Evolutionary conservation across 2,329 filamentous ascomycete species (phyloP), one percentile per base, ranked within the genome.

Genomic region (Rugonectria rugulosa): DNA sequence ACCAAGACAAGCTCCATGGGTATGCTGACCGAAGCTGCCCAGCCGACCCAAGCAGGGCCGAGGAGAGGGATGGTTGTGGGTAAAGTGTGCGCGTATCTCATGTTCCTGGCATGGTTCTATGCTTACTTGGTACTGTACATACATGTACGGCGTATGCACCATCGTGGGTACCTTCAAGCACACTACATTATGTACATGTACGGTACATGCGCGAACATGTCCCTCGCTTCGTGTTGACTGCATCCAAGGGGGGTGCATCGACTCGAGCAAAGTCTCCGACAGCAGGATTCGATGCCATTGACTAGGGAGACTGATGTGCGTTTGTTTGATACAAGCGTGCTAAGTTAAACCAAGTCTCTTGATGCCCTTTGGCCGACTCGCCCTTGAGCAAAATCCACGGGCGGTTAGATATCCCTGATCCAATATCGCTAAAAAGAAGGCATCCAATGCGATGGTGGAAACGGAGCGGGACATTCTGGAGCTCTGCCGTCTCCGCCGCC

Each of bases 271-370:
- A 64, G 60, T 60, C 53, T 36, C 61, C 57, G 53, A 55, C 45
- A 23, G n/a, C 23, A 40, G 53, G 46, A 49, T n/a, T n/a, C n/a
- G n/a, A n/a, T 34, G 29, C 34, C 38, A 44, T 31, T 37, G 52
- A 20, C 23, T 37, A 27, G 37, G 32, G 62, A 60, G 36, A 55
- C 60, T 56, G 55, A 49, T 29, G 8, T 34, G 6, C 6, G 8
- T 56, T 55, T 44, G 59, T 44, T 58, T 57, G 51, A 54, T 56
- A 54, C 52, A 57, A 44, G 37, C 43, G 23, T 34, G 14, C 46
- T 41, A 56, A 60, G 67, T 66, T 60, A 65, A 61, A 64, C 67
- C n/a, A 64, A 64, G 61, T 42, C 64, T 58, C 64, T 61, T 52
- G 53, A n/a, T n/a, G n/a, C n/a, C n/a, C n/a, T n/a, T n/a, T n/a